phyloP scores from a whole-genome alignment of 768 basidiomycete species.

The Chlorophyllum brunneum region DNA sequence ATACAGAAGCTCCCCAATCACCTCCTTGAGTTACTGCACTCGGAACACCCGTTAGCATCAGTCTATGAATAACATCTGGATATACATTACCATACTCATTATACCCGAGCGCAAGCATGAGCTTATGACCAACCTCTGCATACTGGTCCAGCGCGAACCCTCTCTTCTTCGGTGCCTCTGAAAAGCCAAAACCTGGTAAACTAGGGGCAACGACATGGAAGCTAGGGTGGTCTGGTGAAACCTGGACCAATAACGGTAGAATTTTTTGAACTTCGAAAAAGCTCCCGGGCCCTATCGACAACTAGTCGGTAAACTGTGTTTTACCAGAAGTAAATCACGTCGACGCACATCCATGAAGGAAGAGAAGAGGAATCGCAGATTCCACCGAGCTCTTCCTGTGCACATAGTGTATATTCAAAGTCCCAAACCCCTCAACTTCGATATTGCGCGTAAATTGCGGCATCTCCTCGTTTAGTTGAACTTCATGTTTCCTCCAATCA shows the following conservation, averaged over 20 bases:
- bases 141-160: constrained; percentile 46
- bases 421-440: constrained; percentile 40
- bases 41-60: neutral
- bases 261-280: constrained; percentile 57
- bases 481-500: constrained; percentile 52
- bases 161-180: constrained; percentile 45
- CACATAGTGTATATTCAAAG: constrained; percentile 49
- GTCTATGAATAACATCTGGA: neutral
- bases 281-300: constrained; percentile 52
- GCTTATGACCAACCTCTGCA: constrained; percentile 48
- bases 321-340: neutral
- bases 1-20: constrained; percentile 20
- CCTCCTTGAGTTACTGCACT: constrained; percentile 27
- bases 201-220: constrained; percentile 63
- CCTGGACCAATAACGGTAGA: constrained; percentile 45
- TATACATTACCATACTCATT: constrained; percentile 41
- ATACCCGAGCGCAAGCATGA: constrained; percentile 48
- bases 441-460: constrained; percentile 55
- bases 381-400: constrained; percentile 41
- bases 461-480: constrained; percentile 41
- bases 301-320: neutral
- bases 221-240: constrained; percentile 40
- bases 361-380: constrained; percentile 39
- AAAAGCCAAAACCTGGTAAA: constrained; percentile 62
- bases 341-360: constrained; percentile 47